Base-by-base conservation (phyloP, 2,329 filamentous ascomycete species). In the Sclerotinia sclerotiorum region DNA sequence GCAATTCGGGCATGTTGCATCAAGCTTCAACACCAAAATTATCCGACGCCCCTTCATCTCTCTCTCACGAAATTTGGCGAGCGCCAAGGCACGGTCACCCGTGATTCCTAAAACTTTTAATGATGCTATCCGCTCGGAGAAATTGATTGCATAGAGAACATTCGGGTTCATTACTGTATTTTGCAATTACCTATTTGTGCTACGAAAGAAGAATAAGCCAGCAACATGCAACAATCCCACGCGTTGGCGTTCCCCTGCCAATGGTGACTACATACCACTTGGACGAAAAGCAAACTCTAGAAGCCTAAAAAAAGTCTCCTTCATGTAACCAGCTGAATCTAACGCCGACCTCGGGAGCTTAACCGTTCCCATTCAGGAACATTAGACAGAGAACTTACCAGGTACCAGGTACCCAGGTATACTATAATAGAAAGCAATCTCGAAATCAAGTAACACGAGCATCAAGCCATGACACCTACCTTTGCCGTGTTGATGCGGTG, bases 1-100 rank as follows among this genome's bases (percentile, higher is more conserved):
- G 60, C 46, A 63, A 39, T 17, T 51, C 32, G 60, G 60, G 46
- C 21, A 51, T 63, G 60, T 51, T 63, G 60, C 46, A 51, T 63
- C 29, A 39, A 51, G 60, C 60, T 63, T 42, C 29, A 63, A 32
- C 32, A 63, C 32, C 60, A 63, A 63, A 51, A 63, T 51, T 51
- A 63, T 24, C 60, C 60, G 60, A 63, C 46, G 60, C 60, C 60
- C 60, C 48, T 63, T 63, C 60, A 62, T 62, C 46, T 62, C 29
- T 62, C 46, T 62, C 29, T 27, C n/a, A 51, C 60, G 27, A 51
- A 51, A 29, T 51, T 42, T 62, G 60, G 46, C 60, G 49, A 46
- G 60, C 46, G 60, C 60, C 60, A 62, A 62, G 60, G 46, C 60
- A 51, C 29, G 46, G 46, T 8, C 46, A 39, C 60, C 60, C 60